These are phyloP conservation scores for Cymbidium sinense DNA, from an alignment of 106 monocot species.

Conservation along the genomic window DNA sequence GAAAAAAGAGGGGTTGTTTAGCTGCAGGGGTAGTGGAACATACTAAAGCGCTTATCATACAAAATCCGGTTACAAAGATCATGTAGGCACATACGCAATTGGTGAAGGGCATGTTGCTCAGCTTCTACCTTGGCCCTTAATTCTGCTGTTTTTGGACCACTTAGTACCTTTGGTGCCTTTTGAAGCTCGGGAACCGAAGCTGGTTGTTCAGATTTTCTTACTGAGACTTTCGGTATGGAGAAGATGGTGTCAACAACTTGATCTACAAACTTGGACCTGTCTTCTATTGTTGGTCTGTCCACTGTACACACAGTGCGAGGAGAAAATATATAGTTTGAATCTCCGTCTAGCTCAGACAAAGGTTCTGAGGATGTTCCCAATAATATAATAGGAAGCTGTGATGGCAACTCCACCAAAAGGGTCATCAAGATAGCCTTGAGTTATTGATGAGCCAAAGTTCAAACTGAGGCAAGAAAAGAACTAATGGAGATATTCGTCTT, in stretches of 20 bases:
- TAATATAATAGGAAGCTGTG: constrained; percentile 46
- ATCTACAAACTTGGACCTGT: constrained; percentile 52
- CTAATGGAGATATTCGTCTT: too few relatives aligned
- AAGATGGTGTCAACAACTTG: constrained; percentile 53
- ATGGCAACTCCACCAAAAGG: constrained; percentile 54
- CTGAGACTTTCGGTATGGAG: constrained; percentile 57
- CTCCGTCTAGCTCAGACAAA: too few relatives aligned
- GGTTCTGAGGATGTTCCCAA: constrained; percentile 44
- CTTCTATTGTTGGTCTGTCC: too few relatives aligned
- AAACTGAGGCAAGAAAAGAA: too few relatives aligned
- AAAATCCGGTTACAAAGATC: constrained; percentile 98
- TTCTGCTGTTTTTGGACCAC: constrained; percentile 70
- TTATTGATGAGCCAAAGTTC: constrained; percentile 78
- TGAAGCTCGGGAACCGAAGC: constrained; percentile 62
- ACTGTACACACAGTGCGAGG: too few relatives aligned
- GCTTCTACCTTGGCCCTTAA: constrained; percentile 73
- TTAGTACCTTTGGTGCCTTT: constrained; percentile 66
- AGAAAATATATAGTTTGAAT: too few relatives aligned
- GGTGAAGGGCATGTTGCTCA: constrained; percentile 87
- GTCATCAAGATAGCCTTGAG: constrained; percentile 62
- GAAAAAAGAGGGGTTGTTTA: too few relatives aligned
- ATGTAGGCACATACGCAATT: constrained; percentile 90
- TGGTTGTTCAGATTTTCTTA: constrained; percentile 32
- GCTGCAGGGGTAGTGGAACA: too few relatives aligned
- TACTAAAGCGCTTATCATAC: too few relatives aligned